Evolutionary conservation across 2,329 filamentous ascomycete genomes (phyloP).

Genomic region (Apiospora kogelbergensis): DNA sequence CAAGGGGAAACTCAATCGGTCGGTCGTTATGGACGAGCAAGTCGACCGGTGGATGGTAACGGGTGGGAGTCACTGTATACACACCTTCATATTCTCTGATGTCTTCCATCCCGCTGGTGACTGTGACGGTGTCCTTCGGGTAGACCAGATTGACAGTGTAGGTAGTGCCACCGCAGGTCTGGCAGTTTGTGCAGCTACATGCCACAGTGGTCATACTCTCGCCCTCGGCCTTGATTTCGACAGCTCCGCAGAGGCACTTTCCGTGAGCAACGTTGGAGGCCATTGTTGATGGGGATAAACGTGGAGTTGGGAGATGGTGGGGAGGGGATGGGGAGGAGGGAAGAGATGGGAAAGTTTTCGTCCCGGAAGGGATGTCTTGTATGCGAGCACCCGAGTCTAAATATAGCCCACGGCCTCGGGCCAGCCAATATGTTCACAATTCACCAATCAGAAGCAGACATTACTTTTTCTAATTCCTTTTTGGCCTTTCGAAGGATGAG

Average conservation of each 20-base stretch:
- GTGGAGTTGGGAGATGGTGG: too few relatives aligned
- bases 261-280: constrained; percentile 8
- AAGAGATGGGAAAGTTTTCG: too few relatives aligned
- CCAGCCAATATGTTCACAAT: not conserved
- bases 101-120: constrained; percentile 12
- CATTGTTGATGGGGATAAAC: not conserved
- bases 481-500: not conserved
- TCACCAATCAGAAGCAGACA: not conserved
- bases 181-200: constrained; percentile 15
- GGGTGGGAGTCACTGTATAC: not conserved
- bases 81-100: constrained; percentile 11
- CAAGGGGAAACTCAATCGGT: not conserved
- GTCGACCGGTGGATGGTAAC: too few relatives aligned
- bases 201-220: constrained; percentile 10
- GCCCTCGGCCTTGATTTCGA: constrained; percentile 12
- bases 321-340: not conserved
- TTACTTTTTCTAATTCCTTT: not conserved
- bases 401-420: not conserved
- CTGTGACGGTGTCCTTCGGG: constrained; percentile 11
- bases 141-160: constrained; percentile 14
- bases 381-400: not conserved
- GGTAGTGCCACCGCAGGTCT: constrained; percentile 8
- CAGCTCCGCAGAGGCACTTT: constrained; percentile 10
- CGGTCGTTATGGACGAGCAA: not conserved
- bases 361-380: not conserved